Base-by-base conservation (phyloP, 257 asterid genomes). In the Jacaranda mimosifolia region DNA sequence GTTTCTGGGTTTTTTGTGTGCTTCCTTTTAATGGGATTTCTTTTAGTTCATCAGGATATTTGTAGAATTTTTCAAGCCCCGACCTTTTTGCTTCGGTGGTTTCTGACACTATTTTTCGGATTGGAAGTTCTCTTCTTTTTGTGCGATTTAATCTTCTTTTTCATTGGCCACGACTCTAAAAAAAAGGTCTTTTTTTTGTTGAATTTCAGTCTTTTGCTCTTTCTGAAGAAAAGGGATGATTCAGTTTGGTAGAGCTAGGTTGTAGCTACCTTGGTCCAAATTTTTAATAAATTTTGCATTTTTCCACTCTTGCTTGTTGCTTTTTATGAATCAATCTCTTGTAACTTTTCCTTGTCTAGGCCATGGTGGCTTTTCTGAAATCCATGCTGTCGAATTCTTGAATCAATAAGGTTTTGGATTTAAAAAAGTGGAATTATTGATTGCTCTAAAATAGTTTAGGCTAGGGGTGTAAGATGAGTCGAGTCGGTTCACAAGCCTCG, bases 1-100 rank as follows among this genome's bases (percentile, higher is more conserved):
- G 15, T 78, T 71, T 7, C 12, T 11, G 43, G 73, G 56, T 40
- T 65, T 69, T 48, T 42, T 53, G 26, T n/a, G 26, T 56, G 59
- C 63, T 42, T 42, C 4, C 1, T 39, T 80, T 38, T 32, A 53
- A n/a, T 75, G 84, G 86, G 83, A 45, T 76, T 75, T 53, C 68
- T 63, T 46, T 67, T 45, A 15, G 36, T 75, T 58, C 40, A 7
- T 15, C 60, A n/a, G 36, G 32, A 26, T 26, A 26, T 26, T 46
- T 8, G 46, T 21, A 48, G 21, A n/a, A 6, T 1, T 58, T 19
- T 39, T 58, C 52, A 65, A 69, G 60, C 57, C 67, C 40, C 78
- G 68, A 70, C 70, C 9, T 68, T 43, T 72, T 51, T 55, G 21
- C 46, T 42, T 43, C 42, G 17, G 10, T 53, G 10, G 4, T 12